Evolutionary conservation across 257 asterid genomes (phyloP), one percentile per base, ranked within the genome.

Genomic region (Scutellaria barbata): DNA sequence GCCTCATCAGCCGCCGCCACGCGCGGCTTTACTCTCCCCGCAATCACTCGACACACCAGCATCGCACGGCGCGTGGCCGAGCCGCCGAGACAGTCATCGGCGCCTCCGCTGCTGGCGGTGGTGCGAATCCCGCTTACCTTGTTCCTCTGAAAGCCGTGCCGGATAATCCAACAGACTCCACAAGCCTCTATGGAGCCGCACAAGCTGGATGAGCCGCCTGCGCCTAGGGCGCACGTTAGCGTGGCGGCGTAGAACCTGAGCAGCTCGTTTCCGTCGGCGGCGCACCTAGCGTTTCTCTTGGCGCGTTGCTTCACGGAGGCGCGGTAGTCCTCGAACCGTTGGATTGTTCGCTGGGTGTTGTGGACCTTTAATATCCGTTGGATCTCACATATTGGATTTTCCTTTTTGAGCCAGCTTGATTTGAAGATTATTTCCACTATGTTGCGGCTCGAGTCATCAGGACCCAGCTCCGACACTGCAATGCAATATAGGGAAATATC

Each of bases 191-290:
- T 12, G 42, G 90, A 81, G 81, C 86, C 85, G 76, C 99, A 94
- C 78, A 91, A 48, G 85, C 83, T 80, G 73, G 97, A 78, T 0
- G 95, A 80, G 78, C 90, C 95, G 5, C 85, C 83, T 0, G 92
- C 79, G 53, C 98, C 99, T 56, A 94, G 90, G 4, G 88, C 8
- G 87, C 97, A 94, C 9, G 85, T 64, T 80, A 94, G 86, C 4
- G 92, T 80, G 20, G 95, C 84, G 76, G 89, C 84, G 76, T 89
- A 89, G 77, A 94, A 94, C 13, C 99, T 75, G 1, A 94, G 89
- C 41, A 94, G 85, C 87, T 94, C 99, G 82, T 94, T 94, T 2
- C 99, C 99, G 63, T 91, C 99, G 58, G 99, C 99, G 71, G 92
- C 96, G 77, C 99, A 91, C 67, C 99, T 73, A 5, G 99, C 88